Conservation (phyloP, 805 yeast species). For the Wickerhamomyces chambardii region DNA sequence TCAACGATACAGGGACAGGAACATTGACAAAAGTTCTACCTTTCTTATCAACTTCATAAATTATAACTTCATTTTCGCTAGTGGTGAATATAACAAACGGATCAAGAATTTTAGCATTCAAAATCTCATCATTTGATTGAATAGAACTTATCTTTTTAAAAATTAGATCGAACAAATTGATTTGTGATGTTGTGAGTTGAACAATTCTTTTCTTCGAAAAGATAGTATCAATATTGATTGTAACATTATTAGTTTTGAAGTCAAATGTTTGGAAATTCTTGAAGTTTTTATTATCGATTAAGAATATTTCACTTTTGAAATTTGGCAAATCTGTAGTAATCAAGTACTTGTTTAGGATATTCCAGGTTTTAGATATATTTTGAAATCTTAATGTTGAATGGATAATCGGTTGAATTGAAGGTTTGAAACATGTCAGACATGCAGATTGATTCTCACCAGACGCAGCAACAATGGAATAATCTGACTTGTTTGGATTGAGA, state of each 20-base stretch:
- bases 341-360: slow-evolving; percentile 49
- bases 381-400: slow-evolving; percentile 64
- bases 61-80: slow-evolving; percentile 62
- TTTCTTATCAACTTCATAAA: slow-evolving; percentile 34
- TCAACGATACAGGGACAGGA: slow-evolving; percentile 24
- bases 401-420: slow-evolving; percentile 60
- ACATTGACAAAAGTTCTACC: slow-evolving; percentile 26
- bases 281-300: slow-evolving; percentile 46
- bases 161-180: slow-evolving; percentile 52
- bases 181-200: slow-evolving; percentile 63
- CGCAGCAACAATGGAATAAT: slow-evolving; percentile 58
- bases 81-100: slow-evolving; percentile 56
- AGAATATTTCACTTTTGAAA: slow-evolving; percentile 60
- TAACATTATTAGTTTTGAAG: slow-evolving; percentile 53
- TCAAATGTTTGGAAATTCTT: slow-evolving; percentile 51
- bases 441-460: slow-evolving; percentile 55
- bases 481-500: slow-evolving; percentile 58
- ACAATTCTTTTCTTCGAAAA: slow-evolving; percentile 48
- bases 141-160: slow-evolving; percentile 46
- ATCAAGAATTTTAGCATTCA: slow-evolving; percentile 53
- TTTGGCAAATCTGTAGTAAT: slow-evolving; percentile 64
- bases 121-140: slow-evolving; percentile 50
- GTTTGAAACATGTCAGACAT: slow-evolving; percentile 51
- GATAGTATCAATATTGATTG: slow-evolving; percentile 59
- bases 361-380: slow-evolving; percentile 72